Evolutionary conservation across 164 flowering plant species (phyloP).

Genomic region (Sextonia rubra): DNA sequence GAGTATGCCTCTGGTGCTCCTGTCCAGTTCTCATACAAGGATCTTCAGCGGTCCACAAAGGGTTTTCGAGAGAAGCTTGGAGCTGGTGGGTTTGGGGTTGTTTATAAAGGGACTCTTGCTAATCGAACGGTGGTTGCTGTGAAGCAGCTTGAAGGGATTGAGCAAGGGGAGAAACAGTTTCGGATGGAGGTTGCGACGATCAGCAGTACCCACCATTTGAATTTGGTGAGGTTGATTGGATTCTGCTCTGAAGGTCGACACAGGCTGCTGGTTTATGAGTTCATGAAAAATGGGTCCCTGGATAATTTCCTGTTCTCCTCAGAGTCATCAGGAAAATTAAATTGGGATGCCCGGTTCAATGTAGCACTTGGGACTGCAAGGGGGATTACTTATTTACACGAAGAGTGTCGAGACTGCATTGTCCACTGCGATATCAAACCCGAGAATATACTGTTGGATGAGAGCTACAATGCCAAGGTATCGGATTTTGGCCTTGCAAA

Average conservation of each 20-base stretch:
- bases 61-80: conserved; percentile 39
- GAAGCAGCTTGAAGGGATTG: conserved; percentile 38
- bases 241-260: conserved; percentile 44
- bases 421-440: conserved; percentile 89
- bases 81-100: conserved; percentile 34
- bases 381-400: conserved; percentile 83
- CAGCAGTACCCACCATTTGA: conserved; percentile 39
- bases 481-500: conserved; percentile 84
- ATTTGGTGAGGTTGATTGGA: conserved; percentile 35
- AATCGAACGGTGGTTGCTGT: conserved; percentile 33
- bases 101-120: conserved; percentile 29
- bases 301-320: conserved; percentile 26
- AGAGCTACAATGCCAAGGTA: conserved; percentile 60
- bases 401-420: conserved; percentile 85
- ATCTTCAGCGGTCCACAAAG: conserved; percentile 33
- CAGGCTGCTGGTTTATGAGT: conserved; percentile 37
- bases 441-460: conserved; percentile 80
- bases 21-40: conserved; percentile 34
- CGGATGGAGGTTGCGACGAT: conserved; percentile 43
- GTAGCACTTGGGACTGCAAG: conserved; percentile 77
- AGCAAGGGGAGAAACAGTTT: conserved; percentile 40
- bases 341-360: conserved; percentile 59
- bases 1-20: conserved; percentile 47
- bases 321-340: conserved; percentile 36
- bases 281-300: conserved; percentile 36